These are phyloP conservation scores for Nasturtium officinale DNA, from an alignment of 345 rosid genomes.

Conservation along the genomic window DNA sequence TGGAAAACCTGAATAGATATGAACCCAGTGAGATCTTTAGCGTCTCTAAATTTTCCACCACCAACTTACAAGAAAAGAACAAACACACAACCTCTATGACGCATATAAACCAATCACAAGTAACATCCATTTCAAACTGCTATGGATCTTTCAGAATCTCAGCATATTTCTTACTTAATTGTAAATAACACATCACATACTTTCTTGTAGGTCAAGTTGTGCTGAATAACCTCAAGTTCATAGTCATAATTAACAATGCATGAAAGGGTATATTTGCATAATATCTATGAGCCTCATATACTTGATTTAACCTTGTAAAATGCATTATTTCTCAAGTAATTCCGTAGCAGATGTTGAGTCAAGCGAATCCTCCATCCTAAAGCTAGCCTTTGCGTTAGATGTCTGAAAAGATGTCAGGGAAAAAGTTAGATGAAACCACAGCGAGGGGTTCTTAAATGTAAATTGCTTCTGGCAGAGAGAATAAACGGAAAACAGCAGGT, in stretches of 20 bases:
- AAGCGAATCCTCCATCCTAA: constrained; percentile 95
- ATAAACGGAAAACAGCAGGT: constrained; percentile 4
- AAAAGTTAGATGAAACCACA: constrained; percentile 21
- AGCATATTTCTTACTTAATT: background rate
- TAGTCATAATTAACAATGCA: constrained; percentile 21
- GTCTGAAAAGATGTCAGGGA: constrained; percentile 51
- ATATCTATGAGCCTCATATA: background rate
- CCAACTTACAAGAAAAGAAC: constrained; percentile 18
- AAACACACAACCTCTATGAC: constrained; percentile 12
- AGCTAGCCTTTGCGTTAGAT: constrained; percentile 79
- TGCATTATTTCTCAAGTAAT: constrained; percentile 87
- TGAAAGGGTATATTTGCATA: constrained; percentile 5
- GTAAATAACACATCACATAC: constrained; percentile 11
- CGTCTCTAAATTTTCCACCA: constrained; percentile 2
- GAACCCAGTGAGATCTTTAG: constrained; percentile 25
- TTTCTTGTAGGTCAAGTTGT: constrained; percentile 17
- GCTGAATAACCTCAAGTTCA: background rate
- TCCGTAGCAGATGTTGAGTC: constrained; percentile 86
- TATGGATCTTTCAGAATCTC: background rate
- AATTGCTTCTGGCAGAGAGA: constrained; percentile 9
- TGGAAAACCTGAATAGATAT: constrained; percentile 66
- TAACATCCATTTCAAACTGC: background rate
- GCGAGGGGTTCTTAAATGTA: background rate
- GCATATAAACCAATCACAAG: constrained; percentile 12
- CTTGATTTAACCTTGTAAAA: constrained; percentile 81